phyloP scores from a whole-genome alignment of 2,329 filamentous ascomycete genomes.

The Neofusicoccum cordaticola region DNA sequence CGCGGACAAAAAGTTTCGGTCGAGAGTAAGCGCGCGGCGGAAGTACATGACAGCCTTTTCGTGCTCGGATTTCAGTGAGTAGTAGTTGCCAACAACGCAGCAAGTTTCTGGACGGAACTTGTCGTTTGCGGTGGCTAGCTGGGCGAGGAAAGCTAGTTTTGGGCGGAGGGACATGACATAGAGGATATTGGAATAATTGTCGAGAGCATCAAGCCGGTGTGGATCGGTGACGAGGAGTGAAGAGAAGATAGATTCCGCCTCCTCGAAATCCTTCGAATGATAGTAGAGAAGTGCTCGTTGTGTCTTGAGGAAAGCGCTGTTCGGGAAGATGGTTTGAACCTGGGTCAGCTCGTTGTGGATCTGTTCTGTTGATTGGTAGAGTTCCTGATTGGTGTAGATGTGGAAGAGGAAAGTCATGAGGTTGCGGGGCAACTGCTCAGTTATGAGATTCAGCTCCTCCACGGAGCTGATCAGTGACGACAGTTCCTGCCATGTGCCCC shows the following conservation, averaged over 20 bases:
- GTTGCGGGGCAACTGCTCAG: constrained; percentile 75
- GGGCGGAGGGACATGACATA: constrained; percentile 88
- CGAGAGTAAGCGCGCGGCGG: constrained; percentile 83
- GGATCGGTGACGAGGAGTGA: constrained; percentile 68
- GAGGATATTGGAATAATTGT: constrained; percentile 96
- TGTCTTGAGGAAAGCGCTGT: constrained; percentile 83
- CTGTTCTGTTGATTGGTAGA: constrained; percentile 78
- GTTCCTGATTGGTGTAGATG: constrained; percentile 82
- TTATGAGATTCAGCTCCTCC: constrained; percentile 77
- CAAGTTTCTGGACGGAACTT: constrained; percentile 97
- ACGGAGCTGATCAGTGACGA: constrained; percentile 73
- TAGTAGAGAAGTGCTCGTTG: constrained; percentile 86
- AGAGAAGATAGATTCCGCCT: constrained; percentile 61
- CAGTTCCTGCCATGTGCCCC: constrained; percentile 95
- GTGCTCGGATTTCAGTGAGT: constrained; percentile 88
- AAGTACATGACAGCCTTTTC: constrained; percentile 99
- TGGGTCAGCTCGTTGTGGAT: constrained; percentile 74
- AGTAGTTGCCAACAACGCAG: constrained; percentile 96
- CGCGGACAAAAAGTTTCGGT: constrained; percentile 85
- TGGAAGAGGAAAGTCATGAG: constrained; percentile 94
- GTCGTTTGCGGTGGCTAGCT: constrained; percentile 85
- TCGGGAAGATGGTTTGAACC: constrained; percentile 80
- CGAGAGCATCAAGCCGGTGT: constrained; percentile 78
- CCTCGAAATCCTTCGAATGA: constrained; percentile 76
- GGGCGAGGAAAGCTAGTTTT: constrained; percentile 83